Percentiles rank a stretch among this genome's conserved stretches.
These are phyloP conservation scores for Helotiales sp. DNA, from an alignment of 2,329 filamentous ascomycete species.

Conservation along the genomic window DNA sequence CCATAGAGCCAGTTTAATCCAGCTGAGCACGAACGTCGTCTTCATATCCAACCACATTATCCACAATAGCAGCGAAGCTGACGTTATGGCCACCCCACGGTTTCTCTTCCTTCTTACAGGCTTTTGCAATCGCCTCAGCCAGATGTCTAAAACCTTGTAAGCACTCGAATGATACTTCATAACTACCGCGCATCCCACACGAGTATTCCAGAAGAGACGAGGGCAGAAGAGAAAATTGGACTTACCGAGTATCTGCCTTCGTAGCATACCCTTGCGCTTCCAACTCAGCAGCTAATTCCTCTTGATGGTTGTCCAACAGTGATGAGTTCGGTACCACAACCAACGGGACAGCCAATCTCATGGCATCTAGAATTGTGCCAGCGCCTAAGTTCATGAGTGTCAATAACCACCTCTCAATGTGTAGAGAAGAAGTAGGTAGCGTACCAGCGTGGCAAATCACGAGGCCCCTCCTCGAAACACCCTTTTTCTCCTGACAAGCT, in stretches of 20 bases:
- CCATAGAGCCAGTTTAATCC: conserved; percentile 18
- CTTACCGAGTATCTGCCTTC: conserved; percentile 36
- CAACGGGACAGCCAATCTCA: conserved; percentile 75
- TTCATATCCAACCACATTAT: conserved; percentile 37
- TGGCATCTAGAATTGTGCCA: conserved; percentile 84
- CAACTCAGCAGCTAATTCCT: conserved; percentile 80
- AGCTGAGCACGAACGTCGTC: conserved; percentile 35
- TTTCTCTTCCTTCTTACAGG: conserved; percentile 28
- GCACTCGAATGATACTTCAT: background rate
- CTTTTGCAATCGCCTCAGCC: conserved; percentile 31
- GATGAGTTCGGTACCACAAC: conserved; percentile 86
- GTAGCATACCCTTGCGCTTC: conserved; percentile 76
- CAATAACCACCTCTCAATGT: background rate
- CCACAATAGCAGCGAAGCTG: conserved; percentile 34
- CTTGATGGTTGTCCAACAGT: conserved; percentile 89
- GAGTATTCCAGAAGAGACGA: background rate
- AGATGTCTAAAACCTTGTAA: conserved; percentile 24
- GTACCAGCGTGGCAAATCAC: conserved; percentile 90
- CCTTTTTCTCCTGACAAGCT: conserved; percentile 55
- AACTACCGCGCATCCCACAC: too few species aligned
- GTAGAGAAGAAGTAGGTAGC: conserved; percentile 32
- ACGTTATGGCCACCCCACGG: conserved; percentile 30
- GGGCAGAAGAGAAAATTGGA: background rate
- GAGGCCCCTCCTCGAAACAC: conserved; percentile 64
- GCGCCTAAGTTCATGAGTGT: conserved; percentile 64